Evolutionary conservation across 306 rosid genomes (phyloP).

Genomic region (Trichosanthes cucumerina): DNA sequence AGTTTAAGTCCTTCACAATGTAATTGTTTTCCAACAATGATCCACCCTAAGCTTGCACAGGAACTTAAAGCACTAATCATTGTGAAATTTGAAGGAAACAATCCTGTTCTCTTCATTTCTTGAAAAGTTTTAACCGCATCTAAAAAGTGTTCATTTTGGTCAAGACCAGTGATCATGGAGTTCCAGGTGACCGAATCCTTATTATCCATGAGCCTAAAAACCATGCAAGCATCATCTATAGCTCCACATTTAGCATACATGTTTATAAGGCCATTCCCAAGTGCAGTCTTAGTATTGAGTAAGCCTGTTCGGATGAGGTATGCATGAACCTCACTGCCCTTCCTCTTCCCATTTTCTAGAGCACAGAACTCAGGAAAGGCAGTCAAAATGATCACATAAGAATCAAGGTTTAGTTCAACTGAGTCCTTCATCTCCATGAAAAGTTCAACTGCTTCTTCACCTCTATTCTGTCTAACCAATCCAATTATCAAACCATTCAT

Average conservation of each 20-base stretch:
- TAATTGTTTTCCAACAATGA: constrained; percentile 51
- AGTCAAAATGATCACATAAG: constrained; percentile 62
- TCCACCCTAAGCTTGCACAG: constrained; percentile 71
- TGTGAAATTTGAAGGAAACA: constrained; percentile 70
- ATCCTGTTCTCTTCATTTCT: constrained; percentile 52
- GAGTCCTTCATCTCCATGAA: constrained; percentile 52
- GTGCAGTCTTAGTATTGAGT: constrained; percentile 24
- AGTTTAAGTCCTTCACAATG: constrained; percentile 61
- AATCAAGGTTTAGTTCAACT: constrained; percentile 46
- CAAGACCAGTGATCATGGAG: constrained; percentile 76
- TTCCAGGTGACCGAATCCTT: constrained; percentile 77
- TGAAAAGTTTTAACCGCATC: constrained; percentile 49
- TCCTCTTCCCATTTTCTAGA: constrained; percentile 52
- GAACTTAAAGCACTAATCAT: constrained; percentile 82
- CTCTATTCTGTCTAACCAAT: constrained; percentile 60
- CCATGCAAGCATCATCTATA: constrained; percentile 43
- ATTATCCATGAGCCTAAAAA: constrained; percentile 44
- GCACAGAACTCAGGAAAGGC: constrained; percentile 50
- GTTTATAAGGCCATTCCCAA: constrained; percentile 74
- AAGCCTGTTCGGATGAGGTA: constrained; percentile 34
- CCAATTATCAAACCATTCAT: constrained; percentile 90
- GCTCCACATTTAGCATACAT: constrained; percentile 70
- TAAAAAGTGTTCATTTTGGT: constrained; percentile 55
- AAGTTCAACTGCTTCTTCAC: constrained; percentile 67
- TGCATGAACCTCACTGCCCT: constrained; percentile 73